Evolutionary conservation across 2,329 filamentous ascomycete species (phyloP), one percentile per base, ranked within the genome.

Genomic region (Reticulascus tulasneorum): DNA sequence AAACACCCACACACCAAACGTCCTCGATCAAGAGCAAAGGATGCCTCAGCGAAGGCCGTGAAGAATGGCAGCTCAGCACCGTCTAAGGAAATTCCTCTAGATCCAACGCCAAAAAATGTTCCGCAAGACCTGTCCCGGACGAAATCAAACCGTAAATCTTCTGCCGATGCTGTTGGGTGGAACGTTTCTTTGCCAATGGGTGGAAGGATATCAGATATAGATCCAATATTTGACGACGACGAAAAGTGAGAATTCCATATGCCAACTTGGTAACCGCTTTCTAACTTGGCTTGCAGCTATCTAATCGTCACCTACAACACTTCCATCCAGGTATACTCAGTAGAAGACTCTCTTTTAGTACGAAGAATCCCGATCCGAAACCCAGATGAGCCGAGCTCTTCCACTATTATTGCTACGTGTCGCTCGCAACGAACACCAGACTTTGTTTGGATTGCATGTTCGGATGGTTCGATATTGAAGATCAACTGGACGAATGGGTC

Each of bases 241-340:
- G 79, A 84, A 54, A 70, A 71, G 77, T 82, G 61, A 55, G 72
- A 53, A 40, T 21, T 23, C 10, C 24, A 18, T 6, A 18, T 23
- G 20, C 24, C 23, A 5, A 27, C 12, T 31, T 21, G 28, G 48
- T 29, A 36, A 47, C 33, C 16, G 12, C 7, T 29, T 33, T 32
- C 53, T 63, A 34, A 64, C 50, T 27, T 5, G 8, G n/a, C n/a
- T 16, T 23, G 23, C 16, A 88, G 86, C 54, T 75, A 83, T 60
- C 58, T 96, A 24, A 80, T 96, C 38, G 59, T 94, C 37, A 77
- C 83, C 21, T 86, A 87, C 52, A 76, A 81, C 42, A 82, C 77
- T 19, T 82, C 83, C 9, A 69, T 96, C 35, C 84, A 89, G 56
- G 74, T 95, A 18, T 94, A 93, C 60, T 85, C 86, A 2, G 78